phyloP scores from a whole-genome alignment of 2,329 filamentous ascomycete genomes.

The Colletotrichum sp. region DNA sequence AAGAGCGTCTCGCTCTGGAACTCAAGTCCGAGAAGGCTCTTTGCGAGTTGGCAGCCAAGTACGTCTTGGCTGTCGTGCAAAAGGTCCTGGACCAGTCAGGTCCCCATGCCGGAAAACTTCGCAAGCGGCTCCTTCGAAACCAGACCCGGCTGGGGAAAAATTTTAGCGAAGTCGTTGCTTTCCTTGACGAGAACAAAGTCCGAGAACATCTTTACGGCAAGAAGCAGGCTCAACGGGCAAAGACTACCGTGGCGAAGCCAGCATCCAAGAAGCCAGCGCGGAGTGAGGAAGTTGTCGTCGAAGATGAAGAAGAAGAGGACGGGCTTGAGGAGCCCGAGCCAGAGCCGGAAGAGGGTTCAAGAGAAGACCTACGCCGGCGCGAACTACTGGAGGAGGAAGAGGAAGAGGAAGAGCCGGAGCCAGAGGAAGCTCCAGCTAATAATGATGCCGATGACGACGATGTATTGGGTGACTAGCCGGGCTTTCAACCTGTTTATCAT shows the following conservation, averaged over 20 bases:
- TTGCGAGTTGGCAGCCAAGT: constrained; percentile 84
- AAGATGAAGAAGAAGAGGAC: constrained; percentile 44
- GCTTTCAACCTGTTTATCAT: not conserved
- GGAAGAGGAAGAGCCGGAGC: constrained; percentile 45
- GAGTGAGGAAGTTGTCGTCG: constrained; percentile 52
- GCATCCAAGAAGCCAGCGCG: constrained; percentile 45
- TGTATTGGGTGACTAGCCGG: constrained; percentile 45
- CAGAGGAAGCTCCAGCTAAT: constrained; percentile 24
- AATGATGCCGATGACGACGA: constrained; percentile 31
- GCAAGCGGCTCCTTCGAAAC: constrained; percentile 78
- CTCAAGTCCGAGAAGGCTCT: constrained; percentile 84
- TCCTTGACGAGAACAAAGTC: constrained; percentile 74
- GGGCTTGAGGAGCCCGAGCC: constrained; percentile 51
- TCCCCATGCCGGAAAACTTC: constrained; percentile 66
- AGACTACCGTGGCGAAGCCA: constrained; percentile 43
- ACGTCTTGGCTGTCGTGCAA: constrained; percentile 80
- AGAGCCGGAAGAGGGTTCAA: constrained; percentile 63
- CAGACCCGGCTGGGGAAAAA: constrained; percentile 81
- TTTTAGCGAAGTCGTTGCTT: constrained; percentile 83
- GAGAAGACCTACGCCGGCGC: constrained; percentile 60
- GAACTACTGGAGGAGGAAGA: constrained; percentile 62
- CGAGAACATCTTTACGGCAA: constrained; percentile 43
- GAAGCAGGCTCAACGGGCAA: constrained; percentile 31
- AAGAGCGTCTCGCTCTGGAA: constrained; percentile 66
- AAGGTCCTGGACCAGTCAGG: constrained; percentile 73